phyloP scores from a whole-genome alignment of 176 grass and related monocot genomes.

The Juncus inflexus region DNA sequence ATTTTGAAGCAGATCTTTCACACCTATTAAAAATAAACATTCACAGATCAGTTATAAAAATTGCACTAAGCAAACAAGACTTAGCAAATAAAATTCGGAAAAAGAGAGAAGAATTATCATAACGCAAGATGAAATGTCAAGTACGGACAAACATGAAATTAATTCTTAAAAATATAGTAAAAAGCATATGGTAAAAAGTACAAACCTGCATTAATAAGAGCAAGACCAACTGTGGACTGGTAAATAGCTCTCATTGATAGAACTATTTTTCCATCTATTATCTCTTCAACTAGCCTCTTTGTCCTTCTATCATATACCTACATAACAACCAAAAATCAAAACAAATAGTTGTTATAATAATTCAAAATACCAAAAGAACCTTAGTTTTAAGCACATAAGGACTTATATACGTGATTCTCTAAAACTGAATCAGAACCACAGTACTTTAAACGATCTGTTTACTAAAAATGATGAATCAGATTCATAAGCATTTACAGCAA shows the following conservation, averaged over 20 bases:
- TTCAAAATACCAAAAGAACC: too few species aligned
- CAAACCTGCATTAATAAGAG: conserved; percentile 81
- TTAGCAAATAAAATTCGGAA: too few species aligned
- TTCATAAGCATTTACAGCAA: too few species aligned
- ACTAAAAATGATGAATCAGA: too few species aligned
- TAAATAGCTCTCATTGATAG: conserved; percentile 94
- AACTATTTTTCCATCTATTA: conserved; percentile 89
- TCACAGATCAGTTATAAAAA: too few species aligned
- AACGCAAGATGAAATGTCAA: not conserved
- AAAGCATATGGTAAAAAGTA: not conserved
- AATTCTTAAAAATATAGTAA: not conserved
- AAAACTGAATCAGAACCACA: too few species aligned
- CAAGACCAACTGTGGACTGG: conserved; percentile 87
- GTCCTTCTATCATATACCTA: conserved; percentile 87
- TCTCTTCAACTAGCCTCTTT: conserved; percentile 90
- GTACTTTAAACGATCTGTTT: too few species aligned
- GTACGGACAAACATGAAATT: not conserved
- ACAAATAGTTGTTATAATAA: not conserved
- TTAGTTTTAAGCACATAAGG: too few species aligned
- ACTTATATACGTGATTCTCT: too few species aligned
- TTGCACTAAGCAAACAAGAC: too few species aligned
- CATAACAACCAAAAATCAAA: conserved; percentile 8
- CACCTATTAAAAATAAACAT: conserved; percentile 42
- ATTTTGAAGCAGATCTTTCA: conserved; percentile 78
- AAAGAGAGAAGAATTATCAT: not conserved